These are phyloP conservation scores for Clathrus columnatus DNA, from an alignment of 768 basidiomycete species.

Conservation along the genomic window DNA sequence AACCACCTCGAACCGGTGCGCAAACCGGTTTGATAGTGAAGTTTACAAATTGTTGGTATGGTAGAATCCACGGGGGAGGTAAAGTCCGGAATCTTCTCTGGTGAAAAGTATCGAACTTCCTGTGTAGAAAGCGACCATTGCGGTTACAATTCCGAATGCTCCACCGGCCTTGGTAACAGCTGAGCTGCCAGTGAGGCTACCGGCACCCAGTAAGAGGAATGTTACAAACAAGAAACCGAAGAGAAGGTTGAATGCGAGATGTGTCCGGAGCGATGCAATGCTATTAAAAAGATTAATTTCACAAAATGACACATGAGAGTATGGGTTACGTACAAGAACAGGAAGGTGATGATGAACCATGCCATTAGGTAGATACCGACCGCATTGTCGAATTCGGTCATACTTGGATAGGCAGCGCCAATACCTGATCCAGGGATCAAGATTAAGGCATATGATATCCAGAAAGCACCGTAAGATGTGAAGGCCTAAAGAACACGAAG, in stretches of 20 bases:
- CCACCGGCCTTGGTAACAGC: constrained; percentile 32
- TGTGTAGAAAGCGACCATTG: constrained; percentile 38
- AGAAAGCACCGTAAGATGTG: constrained; percentile 79
- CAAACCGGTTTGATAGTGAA: background rate
- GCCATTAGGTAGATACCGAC: constrained; percentile 66
- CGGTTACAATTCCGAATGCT: constrained; percentile 37
- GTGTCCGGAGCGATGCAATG: constrained; percentile 3
- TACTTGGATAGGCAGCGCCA: constrained; percentile 36
- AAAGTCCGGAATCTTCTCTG: constrained; percentile 30
- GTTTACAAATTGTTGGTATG: background rate
- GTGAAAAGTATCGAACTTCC: constrained; percentile 35
- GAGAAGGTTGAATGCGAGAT: constrained; percentile 3
- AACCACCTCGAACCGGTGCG: too few species aligned
- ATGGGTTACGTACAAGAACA: constrained; percentile 48
- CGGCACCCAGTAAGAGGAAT: background rate
- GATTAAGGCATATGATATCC: constrained; percentile 75
- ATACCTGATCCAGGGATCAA: constrained; percentile 65
- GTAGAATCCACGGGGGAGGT: constrained; percentile 29
- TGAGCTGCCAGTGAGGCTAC: background rate
- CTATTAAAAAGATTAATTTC: background rate
- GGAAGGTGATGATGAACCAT: constrained; percentile 66
- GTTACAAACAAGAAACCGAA: constrained; percentile 8
- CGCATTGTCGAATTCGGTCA: constrained; percentile 42
- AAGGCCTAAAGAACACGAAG: constrained; percentile 44
- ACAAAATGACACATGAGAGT: background rate